A percentile compares a stretch with the other conserved stretches of the same genome.
phyloP scores from a whole-genome alignment of 177 flowering plant genomes.

The Vitis hybrid region DNA sequence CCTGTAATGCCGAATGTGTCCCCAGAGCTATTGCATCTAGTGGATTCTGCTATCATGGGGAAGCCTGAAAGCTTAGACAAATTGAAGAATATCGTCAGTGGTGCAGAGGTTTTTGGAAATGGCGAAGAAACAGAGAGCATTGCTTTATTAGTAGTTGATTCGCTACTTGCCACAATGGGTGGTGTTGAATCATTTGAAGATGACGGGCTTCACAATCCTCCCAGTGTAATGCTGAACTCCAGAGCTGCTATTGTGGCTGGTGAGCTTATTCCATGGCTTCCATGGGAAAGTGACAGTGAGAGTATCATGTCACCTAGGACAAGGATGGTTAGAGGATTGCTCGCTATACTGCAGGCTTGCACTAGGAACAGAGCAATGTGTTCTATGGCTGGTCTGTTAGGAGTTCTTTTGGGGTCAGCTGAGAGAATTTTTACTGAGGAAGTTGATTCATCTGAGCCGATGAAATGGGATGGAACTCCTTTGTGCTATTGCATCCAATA shows the following conservation, averaged over 20 bases:
- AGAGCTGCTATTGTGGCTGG: slow-evolving; percentile 96
- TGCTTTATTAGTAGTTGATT: slow-evolving; percentile 77
- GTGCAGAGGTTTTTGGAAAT: slow-evolving; percentile 64
- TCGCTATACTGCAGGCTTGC: slow-evolving; percentile 85
- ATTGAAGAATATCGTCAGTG: slow-evolving; percentile 72
- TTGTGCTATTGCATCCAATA: slow-evolving; percentile 81
- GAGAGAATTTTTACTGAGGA: slow-evolving; percentile 69
- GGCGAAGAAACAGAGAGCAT: slow-evolving; percentile 63
- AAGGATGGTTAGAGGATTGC: slow-evolving; percentile 90
- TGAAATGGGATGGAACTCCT: slow-evolving; percentile 80
- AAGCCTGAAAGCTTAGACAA: slow-evolving; percentile 85
- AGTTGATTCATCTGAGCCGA: slow-evolving; percentile 33
- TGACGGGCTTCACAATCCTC: slow-evolving; percentile 71
- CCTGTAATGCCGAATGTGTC: slow-evolving; percentile 83
- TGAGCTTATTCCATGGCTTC: slow-evolving; percentile 89
- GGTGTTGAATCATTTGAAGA: slow-evolving; percentile 97
- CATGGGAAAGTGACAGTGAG: slow-evolving; percentile 64
- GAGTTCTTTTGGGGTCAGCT: slow-evolving; percentile 74
- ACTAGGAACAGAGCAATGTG: slow-evolving; percentile 98
- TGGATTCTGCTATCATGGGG: slow-evolving; percentile 98
- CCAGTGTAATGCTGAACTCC: slow-evolving; percentile 97
- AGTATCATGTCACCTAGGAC: slow-evolving; percentile 87
- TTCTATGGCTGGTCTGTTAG: slow-evolving; percentile 72
- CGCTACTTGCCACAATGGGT: slow-evolving; percentile 97
- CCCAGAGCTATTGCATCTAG: slow-evolving; percentile 92